These are phyloP conservation scores for Harrya chromipes DNA, from an alignment of 768 basidiomycete genomes.

Conservation along the genomic window DNA sequence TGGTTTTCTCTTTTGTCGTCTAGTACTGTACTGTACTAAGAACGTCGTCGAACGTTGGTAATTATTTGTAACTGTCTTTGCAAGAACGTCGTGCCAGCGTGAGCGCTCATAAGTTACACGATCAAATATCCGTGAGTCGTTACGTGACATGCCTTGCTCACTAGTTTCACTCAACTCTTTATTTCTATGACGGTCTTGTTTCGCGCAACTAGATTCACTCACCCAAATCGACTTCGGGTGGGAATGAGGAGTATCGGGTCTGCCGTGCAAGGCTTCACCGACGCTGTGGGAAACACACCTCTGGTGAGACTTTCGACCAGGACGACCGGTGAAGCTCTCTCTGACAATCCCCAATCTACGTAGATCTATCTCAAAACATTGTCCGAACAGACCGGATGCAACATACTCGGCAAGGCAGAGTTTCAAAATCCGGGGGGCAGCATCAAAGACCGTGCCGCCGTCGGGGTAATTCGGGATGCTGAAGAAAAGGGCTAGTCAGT, in stretches of 20 bases:
- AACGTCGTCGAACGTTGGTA: too few species aligned
- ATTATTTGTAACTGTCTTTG: background rate
- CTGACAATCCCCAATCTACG: conserved; percentile 5
- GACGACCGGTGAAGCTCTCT: background rate
- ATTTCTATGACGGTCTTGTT: conserved; percentile 27
- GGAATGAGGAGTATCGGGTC: conserved; percentile 37
- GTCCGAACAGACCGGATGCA: conserved; percentile 78
- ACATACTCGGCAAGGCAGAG: conserved; percentile 94
- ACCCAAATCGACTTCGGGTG: background rate
- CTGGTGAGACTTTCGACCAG: conserved; percentile 49
- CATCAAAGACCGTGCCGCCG: conserved; percentile 95
- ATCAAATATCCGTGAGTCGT: too few species aligned
- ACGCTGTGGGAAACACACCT: conserved; percentile 91
- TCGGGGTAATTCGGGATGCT: conserved; percentile 83
- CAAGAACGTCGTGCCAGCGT: conserved; percentile 22
- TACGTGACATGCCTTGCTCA: too few species aligned
- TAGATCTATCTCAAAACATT: conserved; percentile 82
- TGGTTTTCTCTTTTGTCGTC: too few species aligned
- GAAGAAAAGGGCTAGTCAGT: conserved; percentile 79
- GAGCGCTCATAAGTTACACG: too few species aligned
- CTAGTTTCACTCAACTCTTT: background rate
- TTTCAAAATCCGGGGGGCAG: conserved; percentile 98
- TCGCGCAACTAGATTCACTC: conserved; percentile 28
- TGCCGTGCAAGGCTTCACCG: conserved; percentile 74
- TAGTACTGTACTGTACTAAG: too few species aligned